phyloP scores from a whole-genome alignment of 164 flowering plant genomes.

The Stephania cephalantha region DNA sequence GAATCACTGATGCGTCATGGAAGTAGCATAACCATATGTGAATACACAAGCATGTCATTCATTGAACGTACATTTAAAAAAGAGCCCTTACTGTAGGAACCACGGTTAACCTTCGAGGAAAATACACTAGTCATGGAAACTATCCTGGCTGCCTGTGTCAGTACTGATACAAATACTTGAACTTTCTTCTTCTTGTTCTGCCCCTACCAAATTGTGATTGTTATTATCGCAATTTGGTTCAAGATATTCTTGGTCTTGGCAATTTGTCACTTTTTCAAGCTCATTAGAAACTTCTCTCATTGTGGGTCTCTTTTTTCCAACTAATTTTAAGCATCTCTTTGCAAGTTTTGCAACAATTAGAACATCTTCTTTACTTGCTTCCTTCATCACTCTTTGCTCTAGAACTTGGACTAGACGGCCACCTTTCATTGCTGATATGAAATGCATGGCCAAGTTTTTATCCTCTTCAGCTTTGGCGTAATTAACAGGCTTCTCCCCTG shows the following conservation, averaged over 20 bases:
- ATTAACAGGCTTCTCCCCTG: background rate
- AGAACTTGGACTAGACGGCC: background rate
- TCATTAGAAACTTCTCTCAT: background rate
- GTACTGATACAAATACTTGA: background rate
- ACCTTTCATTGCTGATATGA: background rate
- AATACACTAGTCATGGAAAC: background rate
- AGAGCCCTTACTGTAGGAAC: too few relatives aligned
- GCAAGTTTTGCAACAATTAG: background rate
- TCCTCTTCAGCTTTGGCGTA: background rate
- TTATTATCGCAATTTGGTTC: background rate
- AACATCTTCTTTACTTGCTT: background rate
- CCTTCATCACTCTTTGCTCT: background rate
- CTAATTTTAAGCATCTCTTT: conserved; percentile 2
- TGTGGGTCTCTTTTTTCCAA: background rate
- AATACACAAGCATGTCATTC: background rate
- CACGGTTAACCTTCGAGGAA: background rate
- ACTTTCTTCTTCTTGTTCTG: background rate
- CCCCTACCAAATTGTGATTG: background rate
- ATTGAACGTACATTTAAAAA: background rate
- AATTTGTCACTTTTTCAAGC: background rate
- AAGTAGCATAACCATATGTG: background rate
- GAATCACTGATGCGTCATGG: background rate
- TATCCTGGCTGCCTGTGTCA: background rate
- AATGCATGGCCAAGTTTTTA: background rate
- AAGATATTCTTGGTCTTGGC: background rate